Evolutionary conservation across 257 asterid species (phyloP).

Genomic region (Ophiorrhiza pumila): DNA sequence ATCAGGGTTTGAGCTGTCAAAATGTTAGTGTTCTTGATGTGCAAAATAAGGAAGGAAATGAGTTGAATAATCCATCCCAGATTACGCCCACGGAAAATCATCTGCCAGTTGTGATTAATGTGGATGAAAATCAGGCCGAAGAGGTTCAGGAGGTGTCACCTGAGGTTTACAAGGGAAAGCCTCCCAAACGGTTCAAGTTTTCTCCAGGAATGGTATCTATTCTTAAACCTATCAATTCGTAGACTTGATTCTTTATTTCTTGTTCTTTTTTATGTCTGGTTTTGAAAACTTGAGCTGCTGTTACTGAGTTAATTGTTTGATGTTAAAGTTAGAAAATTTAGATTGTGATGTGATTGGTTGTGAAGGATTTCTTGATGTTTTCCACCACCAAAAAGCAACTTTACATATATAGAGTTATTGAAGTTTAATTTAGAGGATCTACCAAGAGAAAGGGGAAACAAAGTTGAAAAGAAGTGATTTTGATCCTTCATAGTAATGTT

Average conservation of each 20-base stretch:
- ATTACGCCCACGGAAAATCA: constrained; percentile 28
- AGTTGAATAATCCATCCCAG: constrained; percentile 31
- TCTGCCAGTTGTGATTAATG: constrained; percentile 31
- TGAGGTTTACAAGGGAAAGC: constrained; percentile 49
- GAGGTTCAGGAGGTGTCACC: constrained; percentile 60
- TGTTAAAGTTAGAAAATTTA: no score
- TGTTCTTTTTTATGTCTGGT: not conserved
- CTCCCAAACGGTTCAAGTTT: constrained; percentile 79
- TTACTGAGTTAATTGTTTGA: no score
- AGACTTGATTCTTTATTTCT: no score
- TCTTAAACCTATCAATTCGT: not conserved
- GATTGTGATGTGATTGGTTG: no score
- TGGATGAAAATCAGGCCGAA: constrained; percentile 31
- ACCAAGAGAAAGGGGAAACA: not conserved
- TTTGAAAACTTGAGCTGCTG: not conserved
- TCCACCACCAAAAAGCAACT: not conserved
- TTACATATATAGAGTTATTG: not conserved
- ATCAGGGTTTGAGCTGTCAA: constrained; percentile 9
- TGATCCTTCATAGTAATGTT: not conserved
- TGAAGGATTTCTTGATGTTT: no score
- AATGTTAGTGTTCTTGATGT: constrained; percentile 19
- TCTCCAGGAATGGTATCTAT: constrained; percentile 91
- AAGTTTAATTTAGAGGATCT: not conserved
- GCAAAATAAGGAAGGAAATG: constrained; percentile 24
- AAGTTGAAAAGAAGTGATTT: not conserved